Conservation (phyloP, 23 red algal genomes). For the Cyanidiococcus yangmingshanensis region DNA sequence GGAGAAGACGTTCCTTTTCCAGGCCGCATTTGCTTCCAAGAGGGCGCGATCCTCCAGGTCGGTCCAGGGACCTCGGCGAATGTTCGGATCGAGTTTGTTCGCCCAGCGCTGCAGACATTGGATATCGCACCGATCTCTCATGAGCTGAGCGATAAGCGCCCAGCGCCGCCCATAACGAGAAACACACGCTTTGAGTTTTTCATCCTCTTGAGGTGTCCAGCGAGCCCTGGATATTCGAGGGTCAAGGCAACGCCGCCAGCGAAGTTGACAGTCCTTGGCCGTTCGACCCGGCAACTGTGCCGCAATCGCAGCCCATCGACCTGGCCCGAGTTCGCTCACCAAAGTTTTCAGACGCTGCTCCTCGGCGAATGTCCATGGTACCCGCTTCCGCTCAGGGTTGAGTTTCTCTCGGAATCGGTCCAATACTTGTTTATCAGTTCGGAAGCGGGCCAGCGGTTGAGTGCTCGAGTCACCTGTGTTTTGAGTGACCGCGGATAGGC, state of each 20-base stretch:
- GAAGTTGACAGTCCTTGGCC: background rate
- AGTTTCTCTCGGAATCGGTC: conserved; percentile 7
- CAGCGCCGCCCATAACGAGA: background rate
- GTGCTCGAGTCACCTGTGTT: background rate
- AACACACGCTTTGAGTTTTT: background rate
- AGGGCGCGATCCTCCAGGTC: background rate
- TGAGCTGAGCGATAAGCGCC: background rate
- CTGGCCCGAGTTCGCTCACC: background rate
- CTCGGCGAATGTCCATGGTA: background rate
- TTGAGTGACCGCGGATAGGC: background rate
- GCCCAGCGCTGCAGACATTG: conserved; percentile 5
- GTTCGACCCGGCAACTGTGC: background rate
- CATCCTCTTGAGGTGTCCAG: background rate
- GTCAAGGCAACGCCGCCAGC: background rate
- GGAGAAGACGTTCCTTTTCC: background rate
- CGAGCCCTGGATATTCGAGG: background rate
- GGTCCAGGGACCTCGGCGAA: conserved; percentile 1
- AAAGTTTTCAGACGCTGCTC: conserved; percentile 8
- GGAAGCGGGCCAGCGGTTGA: background rate
- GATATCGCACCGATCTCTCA: background rate
- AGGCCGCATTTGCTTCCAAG: background rate
- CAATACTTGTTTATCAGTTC: conserved; percentile 3
- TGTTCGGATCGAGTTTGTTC: background rate
- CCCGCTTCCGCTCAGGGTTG: background rate
- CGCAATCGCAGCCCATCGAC: background rate